Conservation (phyloP, 345 rosid genomes). For the Mallotus nudiflorus region DNA sequence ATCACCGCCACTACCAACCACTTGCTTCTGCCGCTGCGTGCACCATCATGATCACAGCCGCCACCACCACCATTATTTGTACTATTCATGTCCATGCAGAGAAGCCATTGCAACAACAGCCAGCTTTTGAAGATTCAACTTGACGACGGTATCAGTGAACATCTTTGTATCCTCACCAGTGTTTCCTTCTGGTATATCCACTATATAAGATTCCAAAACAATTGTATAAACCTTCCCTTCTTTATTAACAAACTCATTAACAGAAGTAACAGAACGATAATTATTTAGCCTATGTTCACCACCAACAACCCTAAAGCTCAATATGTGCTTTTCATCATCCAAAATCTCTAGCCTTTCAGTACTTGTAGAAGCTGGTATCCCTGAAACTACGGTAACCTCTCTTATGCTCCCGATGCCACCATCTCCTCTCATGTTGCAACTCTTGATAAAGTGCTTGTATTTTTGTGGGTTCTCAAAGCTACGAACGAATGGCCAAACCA, state of each 20-base stretch:
- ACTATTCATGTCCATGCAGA: constrained; percentile 42
- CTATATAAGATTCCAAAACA: constrained; percentile 74
- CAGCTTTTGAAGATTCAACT: constrained; percentile 85
- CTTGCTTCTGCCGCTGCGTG: no score
- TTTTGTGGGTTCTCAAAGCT: constrained; percentile 64
- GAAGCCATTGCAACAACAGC: constrained; percentile 54
- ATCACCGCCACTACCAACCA: no score
- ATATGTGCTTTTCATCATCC: constrained; percentile 59
- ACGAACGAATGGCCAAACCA: constrained; percentile 68
- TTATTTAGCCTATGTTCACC: constrained; percentile 81
- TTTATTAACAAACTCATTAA: constrained; percentile 50
- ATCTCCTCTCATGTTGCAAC: constrained; percentile 55
- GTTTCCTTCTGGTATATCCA: constrained; percentile 84
- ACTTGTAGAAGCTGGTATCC: constrained; percentile 79
- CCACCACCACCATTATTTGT: neutral
- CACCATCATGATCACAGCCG: no score
- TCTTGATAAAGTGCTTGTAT: constrained; percentile 85
- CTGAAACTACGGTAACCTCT: constrained; percentile 76
- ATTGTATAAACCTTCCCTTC: constrained; percentile 52
- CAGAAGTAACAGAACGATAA: constrained; percentile 75
- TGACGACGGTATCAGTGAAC: constrained; percentile 91
- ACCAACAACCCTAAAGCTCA: constrained; percentile 81
- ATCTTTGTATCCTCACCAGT: constrained; percentile 75
- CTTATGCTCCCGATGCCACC: constrained; percentile 67
- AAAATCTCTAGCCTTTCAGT: constrained; percentile 80